Evolutionary conservation across 495 filamentous ascomycete genomes (phyloP).

Genomic region (Neurospora hispaniola): DNA sequence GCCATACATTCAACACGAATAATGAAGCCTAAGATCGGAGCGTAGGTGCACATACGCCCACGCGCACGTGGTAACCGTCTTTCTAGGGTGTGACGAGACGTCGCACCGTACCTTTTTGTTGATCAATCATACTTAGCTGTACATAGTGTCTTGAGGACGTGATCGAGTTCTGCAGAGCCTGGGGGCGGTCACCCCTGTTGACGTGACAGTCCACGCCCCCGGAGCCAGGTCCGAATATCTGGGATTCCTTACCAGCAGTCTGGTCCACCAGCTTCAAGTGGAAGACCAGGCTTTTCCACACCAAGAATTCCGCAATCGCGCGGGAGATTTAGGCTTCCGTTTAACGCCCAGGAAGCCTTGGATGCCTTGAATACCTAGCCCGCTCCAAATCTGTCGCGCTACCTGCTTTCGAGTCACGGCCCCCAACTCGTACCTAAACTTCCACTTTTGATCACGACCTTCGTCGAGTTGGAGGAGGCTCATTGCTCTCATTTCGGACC

Average conservation of each 20-base stretch:
- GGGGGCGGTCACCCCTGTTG: neutral
- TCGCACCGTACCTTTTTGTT: neutral
- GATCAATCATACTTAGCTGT: no score
- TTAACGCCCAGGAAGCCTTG: neutral
- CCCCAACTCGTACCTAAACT: neutral
- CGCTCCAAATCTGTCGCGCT: neutral
- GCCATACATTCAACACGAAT: neutral
- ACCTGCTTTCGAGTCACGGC: neutral
- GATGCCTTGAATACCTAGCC: neutral
- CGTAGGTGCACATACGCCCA: neutral
- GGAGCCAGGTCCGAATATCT: neutral
- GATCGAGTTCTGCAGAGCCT: neutral
- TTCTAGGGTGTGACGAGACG: neutral
- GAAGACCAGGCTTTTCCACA: neutral
- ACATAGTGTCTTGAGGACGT: neutral
- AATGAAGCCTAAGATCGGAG: neutral
- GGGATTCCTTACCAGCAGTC: neutral
- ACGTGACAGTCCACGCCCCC: neutral
- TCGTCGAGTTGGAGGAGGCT: neutral
- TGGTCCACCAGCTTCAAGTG: neutral
- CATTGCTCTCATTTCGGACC: neutral
- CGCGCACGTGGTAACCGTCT: neutral
- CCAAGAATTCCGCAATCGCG: neutral
- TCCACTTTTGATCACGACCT: neutral
- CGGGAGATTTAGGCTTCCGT: neutral